Conservation (phyloP, 352 stramenopile species). For the Globisporangium viniferum region DNA sequence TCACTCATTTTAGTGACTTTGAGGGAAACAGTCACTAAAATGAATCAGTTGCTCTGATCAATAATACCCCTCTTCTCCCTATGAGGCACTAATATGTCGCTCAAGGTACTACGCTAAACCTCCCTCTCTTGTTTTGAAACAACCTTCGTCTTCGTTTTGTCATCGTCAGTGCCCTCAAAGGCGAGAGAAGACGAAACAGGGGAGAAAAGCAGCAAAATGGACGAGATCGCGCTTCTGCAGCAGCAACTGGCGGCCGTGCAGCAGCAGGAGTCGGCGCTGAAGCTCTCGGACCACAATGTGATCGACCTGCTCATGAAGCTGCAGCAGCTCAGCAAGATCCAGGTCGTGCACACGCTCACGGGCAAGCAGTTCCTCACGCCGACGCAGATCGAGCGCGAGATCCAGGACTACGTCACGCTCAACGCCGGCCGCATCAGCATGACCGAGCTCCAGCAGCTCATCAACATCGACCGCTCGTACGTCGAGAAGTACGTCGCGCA, state of each 20-base stretch:
- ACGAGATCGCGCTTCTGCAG: constrained; percentile 82
- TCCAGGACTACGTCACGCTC: constrained; percentile 67
- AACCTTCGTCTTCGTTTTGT: too few relatives aligned
- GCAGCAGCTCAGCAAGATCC: constrained; percentile 68
- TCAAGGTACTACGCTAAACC: not conserved
- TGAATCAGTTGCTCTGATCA: too few relatives aligned
- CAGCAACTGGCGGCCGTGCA: constrained; percentile 76
- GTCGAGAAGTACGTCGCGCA: constrained; percentile 57
- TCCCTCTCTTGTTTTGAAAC: too few relatives aligned
- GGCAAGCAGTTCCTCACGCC: constrained; percentile 82
- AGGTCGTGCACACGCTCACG: constrained; percentile 77
- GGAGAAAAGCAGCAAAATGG: constrained; percentile 32
- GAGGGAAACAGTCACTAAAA: too few relatives aligned
- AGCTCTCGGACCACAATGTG: constrained; percentile 82
- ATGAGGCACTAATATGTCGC: not conserved
- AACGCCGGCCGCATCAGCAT: constrained; percentile 65
- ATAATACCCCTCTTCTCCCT: not conserved
- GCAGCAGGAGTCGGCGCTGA: constrained; percentile 71
- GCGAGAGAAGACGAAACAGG: not conserved
- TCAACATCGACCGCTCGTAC: constrained; percentile 74
- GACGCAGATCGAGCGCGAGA: constrained; percentile 64
- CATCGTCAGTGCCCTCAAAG: too few relatives aligned
- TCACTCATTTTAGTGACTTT: too few relatives aligned
- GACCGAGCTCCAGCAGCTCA: constrained; percentile 55
- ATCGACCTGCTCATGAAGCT: constrained; percentile 79